Evolutionary conservation across 768 basidiomycete genomes (phyloP).

Genomic region (Cyclocybe aegerita): DNA sequence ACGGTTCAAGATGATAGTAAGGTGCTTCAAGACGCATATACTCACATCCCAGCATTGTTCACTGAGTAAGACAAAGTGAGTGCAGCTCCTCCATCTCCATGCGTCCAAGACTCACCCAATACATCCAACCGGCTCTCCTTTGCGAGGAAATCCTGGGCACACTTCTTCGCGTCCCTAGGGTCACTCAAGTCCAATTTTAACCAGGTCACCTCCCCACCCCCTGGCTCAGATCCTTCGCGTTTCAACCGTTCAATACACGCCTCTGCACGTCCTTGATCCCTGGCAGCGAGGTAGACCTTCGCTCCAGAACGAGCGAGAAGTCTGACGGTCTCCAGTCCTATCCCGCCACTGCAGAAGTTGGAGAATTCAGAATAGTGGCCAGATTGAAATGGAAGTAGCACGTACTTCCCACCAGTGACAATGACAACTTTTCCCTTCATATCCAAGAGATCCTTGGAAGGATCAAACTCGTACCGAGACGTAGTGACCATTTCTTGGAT

Average conservation of each 20-base stretch:
- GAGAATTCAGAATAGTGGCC: background rate
- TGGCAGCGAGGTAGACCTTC: conserved; percentile 58
- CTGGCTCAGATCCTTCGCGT: conserved; percentile 40
- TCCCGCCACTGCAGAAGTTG: conserved; percentile 18
- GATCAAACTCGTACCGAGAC: conserved; percentile 11
- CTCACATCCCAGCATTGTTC: conserved; percentile 56
- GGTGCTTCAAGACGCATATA: background rate
- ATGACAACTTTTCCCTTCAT: conserved; percentile 50
- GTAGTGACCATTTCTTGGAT: no score
- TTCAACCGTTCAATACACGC: conserved; percentile 48
- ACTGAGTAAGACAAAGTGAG: conserved; percentile 29
- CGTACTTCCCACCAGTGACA: conserved; percentile 61
- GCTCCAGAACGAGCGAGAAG: conserved; percentile 54
- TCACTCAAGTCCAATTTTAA: conserved; percentile 52
- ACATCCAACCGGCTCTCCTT: conserved; percentile 56
- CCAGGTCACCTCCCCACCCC: conserved; percentile 47
- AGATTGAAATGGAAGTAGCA: background rate
- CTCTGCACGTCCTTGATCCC: conserved; percentile 43
- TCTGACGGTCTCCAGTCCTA: conserved; percentile 38
- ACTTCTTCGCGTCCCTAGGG: conserved; percentile 42
- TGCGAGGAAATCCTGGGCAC: conserved; percentile 48
- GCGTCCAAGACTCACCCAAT: conserved; percentile 36
- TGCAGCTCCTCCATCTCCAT: background rate
- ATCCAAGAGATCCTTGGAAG: conserved; percentile 42
- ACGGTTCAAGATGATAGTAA: background rate